Evolutionary conservation across 139 green algal species (phyloP).

Genomic region (Picocystis salinarum): DNA sequence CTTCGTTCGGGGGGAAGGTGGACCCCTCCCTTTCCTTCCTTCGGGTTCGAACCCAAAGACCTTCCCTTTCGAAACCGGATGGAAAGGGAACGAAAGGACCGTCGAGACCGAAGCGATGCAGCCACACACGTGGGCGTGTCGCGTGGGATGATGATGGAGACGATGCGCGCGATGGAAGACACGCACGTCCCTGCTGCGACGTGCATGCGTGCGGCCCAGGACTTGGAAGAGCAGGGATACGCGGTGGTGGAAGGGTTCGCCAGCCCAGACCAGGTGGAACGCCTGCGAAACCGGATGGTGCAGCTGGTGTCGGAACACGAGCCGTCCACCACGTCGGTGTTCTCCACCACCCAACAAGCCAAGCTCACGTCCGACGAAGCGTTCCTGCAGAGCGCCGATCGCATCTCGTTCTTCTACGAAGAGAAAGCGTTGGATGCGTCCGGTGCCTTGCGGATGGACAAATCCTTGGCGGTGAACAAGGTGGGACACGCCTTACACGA

Average conservation of each 20-base stretch:
- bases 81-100: too few species aligned
- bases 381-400: constrained; percentile 46
- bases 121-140: too few species aligned
- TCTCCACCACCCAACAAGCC: constrained; percentile 22
- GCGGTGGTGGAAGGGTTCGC: constrained; percentile 25
- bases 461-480: constrained; percentile 1
- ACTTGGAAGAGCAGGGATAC: constrained; percentile 14
- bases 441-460: too few species aligned
- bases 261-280: constrained; percentile 11
- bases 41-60: too few species aligned
- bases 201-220: too few species aligned
- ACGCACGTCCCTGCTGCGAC: too few species aligned
- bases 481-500: constrained; percentile 57
- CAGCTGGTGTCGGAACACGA: constrained; percentile 3
- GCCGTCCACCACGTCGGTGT: constrained; percentile 8
- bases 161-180: too few species aligned
- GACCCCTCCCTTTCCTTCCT: too few species aligned
- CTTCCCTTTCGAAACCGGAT: too few species aligned
- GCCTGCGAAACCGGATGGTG: constrained; percentile 2
- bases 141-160: too few species aligned
- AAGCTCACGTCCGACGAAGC: constrained; percentile 38
- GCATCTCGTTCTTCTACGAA: constrained; percentile 43
- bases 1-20: too few species aligned
- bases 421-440: constrained; percentile 68
- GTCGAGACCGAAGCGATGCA: too few species aligned